Percentiles rank a stretch among this genome's conserved stretches.
Conservation (phyloP, 2,329 filamentous ascomycete species). For the Venturia effusa region DNA sequence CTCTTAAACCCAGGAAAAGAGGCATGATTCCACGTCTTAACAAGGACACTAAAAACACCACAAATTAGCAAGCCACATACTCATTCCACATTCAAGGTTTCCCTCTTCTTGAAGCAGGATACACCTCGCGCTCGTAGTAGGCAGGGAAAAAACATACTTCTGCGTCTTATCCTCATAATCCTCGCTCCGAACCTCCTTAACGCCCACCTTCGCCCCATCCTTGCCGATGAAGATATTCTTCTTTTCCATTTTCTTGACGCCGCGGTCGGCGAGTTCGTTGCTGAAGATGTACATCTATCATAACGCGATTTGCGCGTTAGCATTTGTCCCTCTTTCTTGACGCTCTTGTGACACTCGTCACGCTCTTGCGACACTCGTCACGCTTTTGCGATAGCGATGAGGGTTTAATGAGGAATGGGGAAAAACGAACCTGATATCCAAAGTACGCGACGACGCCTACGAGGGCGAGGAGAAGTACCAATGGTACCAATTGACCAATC, state of each 20-base stretch:
- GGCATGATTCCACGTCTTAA: slow-evolving; percentile 39
- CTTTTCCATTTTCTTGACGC: slow-evolving; percentile 59
- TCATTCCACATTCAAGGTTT: not conserved
- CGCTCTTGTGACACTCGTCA: not conserved
- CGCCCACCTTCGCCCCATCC: slow-evolving; percentile 57
- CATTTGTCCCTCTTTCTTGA: not conserved
- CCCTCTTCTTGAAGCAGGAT: too few species aligned
- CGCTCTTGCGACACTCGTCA: too few species aligned
- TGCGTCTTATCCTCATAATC: slow-evolving; percentile 66
- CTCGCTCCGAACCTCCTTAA: slow-evolving; percentile 58
- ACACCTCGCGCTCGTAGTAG: too few species aligned
- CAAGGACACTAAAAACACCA: slow-evolving; percentile 26
- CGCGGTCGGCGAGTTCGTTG: slow-evolving; percentile 53
- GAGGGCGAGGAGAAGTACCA: slow-evolving; percentile 52
- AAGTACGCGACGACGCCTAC: slow-evolving; percentile 51
- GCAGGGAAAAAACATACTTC: slow-evolving; percentile 23
- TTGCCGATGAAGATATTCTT: slow-evolving; percentile 68
- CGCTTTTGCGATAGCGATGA: not conserved
- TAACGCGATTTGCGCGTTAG: not conserved
- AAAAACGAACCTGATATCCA: slow-evolving; percentile 46
- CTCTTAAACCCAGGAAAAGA: slow-evolving; percentile 24
- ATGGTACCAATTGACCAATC: slow-evolving; percentile 46
- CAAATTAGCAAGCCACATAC: not conserved
- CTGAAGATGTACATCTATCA: slow-evolving; percentile 52
- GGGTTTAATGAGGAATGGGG: not conserved